Evolutionary conservation across 805 yeast species (phyloP), one percentile per base, ranked within the genome.

Genomic region (Saccharomycopsis amapae): DNA sequence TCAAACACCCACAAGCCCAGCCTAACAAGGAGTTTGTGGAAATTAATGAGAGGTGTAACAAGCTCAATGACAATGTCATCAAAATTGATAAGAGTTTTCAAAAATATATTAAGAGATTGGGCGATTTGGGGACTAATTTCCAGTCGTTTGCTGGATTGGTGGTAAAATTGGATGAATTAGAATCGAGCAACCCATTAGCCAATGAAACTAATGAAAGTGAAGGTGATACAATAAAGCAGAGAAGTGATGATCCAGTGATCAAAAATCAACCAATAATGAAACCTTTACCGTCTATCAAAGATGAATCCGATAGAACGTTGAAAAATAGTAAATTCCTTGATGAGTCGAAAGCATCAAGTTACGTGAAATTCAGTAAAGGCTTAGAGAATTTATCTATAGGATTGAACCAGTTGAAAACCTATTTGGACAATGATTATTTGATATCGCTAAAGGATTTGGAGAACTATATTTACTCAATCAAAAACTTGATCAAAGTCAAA

Each of bases 361-460:
- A 23, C 25, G 37, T 66, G 42, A 61, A 60, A 31, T 76, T 78
- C 52, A 70, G 74, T 34, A 68, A 65, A 15, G 78, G 78, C 0
- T 59, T 75, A 12, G 63, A 68, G 35, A 66, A 66, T 18, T 58
- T 72, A 25, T 66, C 74, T 20, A 56, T 63, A 18, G 70, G 72
- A 4, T 58, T 72, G 28, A 64, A 63, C 43, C 66, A 62, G 28
- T 61, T 78, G 55, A 71, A 71, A 48, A 69, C 66, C 34, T 66
- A 65, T 48, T 68, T 87, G 46, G 96, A 90, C 56, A 83, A 80
- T 54, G 81, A 87, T 33, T 93, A 86, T 57, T 71, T 87, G 40
- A 84, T 85, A 1, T 79, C 94, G 10, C 65, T 93, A 53, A 82
- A 85, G 54, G 97, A 93, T 62, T 72, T 93, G 63, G 87, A 90